Evolutionary conservation across 164 flowering plant genomes (phyloP), one percentile per base, ranked within the genome.

Genomic region (Liriodendron chinense): DNA sequence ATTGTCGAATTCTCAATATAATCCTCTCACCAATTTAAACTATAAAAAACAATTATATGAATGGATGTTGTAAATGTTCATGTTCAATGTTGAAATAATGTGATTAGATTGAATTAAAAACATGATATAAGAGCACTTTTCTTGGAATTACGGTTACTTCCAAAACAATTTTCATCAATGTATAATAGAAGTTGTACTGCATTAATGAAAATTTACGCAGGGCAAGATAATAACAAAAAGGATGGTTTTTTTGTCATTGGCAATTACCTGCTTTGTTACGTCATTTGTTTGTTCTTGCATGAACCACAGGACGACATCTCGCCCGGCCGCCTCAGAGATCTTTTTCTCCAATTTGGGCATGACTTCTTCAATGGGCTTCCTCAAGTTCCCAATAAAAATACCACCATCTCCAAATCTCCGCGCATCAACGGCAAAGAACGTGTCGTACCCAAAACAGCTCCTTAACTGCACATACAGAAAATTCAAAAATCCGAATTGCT

Each of bases 331-430:
- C 79, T 91, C 96, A 28, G 93, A 84, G 5, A 94, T 82, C 84
- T 94, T 94, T 72, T 84, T 87, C 90, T 94, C 95, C 87, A 94
- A 85, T 69, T 84, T 86, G 18, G 98, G 96, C 43, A 90, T 88
- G 49, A 86, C 97, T 81, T 92, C 92, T 65, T 89, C 94, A 85
- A 92, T 87, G 16, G 97, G 97, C 78, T 75, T 91, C 84, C 98
- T 89, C 88, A 94, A 78, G 81, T 94, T 94, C 28, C 98, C 97
- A 71, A 94, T 84, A 70, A 92, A 94, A 63, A 94, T 94, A 1
- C 98, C 98, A 18, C 98, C 98, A 84, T 93, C 97, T 48, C 97
- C 98, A 78, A 94, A 93, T 77, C 98, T 90, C 74, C 98, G 87
- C 68, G 89, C 97, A 86, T 91, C 98, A 1, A 94, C 91, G 0